Percentiles rank a stretch among this genome's conserved stretches.
Evolutionary conservation across 1,139 yeast genomes (phyloP).

Genomic region (Candida tropicalis): DNA sequence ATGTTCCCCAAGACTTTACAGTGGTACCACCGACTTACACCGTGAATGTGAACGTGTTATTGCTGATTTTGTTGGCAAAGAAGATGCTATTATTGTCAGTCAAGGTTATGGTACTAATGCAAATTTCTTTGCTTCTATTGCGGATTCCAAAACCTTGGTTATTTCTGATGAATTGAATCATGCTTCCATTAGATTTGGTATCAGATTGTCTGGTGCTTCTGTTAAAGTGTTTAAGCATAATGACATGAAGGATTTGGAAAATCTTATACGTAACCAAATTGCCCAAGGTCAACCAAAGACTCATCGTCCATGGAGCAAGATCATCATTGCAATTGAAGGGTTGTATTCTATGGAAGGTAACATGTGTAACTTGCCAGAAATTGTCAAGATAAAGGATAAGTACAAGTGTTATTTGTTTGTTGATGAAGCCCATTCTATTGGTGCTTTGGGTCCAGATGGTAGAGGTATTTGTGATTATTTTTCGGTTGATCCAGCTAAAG

Average conservation of each 20-base stretch:
- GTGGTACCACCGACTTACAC: conserved; percentile 82
- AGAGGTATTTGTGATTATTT: conserved; percentile 95
- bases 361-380: conserved; percentile 78
- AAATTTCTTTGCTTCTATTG: conserved; percentile 79
- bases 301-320: conserved; percentile 97
- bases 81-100: conserved; percentile 80
- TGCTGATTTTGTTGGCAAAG: conserved; percentile 90
- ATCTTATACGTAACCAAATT: conserved; percentile 79
- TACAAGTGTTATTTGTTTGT: conserved; percentile 89
- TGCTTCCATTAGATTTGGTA: conserved; percentile 94
- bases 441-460: conserved; percentile 94
- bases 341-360: conserved; percentile 98
- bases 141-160: conserved; percentile 85
- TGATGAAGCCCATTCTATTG: conserved; percentile 98
- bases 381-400: conserved; percentile 75
- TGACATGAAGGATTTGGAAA: conserved; percentile 82
- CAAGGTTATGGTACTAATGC: conserved; percentile 99
- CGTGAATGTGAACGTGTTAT: conserved; percentile 70
- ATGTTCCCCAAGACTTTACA: conserved; percentile 73
- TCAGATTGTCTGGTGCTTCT: conserved; percentile 89
- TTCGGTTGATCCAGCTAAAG: conserved; percentile 69
- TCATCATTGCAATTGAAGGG: conserved; percentile 92
- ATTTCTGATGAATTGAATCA: conserved; percentile 95
- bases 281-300: conserved; percentile 96
- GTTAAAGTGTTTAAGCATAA: conserved; percentile 93